Percentiles rank a stretch among this genome's conserved stretches.
phyloP scores from a whole-genome alignment of 176 grass and related monocot species.

The Aegilops bicornis region DNA sequence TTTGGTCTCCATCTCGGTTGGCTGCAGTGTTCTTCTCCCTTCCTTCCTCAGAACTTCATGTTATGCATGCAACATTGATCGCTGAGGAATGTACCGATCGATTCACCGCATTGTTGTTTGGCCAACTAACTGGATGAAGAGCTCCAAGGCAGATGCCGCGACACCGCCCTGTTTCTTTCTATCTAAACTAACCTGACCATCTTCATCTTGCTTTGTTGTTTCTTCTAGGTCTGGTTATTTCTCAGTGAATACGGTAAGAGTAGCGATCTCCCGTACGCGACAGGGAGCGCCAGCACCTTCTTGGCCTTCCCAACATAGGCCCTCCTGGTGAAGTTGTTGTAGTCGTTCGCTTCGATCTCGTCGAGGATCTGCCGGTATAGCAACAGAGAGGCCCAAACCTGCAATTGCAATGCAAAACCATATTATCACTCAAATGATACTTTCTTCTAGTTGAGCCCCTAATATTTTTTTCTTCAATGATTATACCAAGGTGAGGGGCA shows the following conservation, averaged over 20 bases:
- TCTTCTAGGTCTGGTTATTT: conserved; percentile 18
- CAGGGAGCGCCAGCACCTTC: conserved; percentile 70
- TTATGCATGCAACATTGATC: neutral
- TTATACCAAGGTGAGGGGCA: too few species aligned
- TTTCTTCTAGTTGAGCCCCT: neutral
- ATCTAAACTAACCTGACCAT: conserved; percentile 36
- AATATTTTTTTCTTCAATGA: too few species aligned
- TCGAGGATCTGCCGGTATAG: conserved; percentile 87
- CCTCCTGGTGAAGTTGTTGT: conserved; percentile 89
- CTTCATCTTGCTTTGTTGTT: neutral
- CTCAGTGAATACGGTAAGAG: conserved; percentile 44
- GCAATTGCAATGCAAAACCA: neutral
- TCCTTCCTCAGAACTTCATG: neutral
- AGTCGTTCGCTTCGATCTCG: conserved; percentile 94
- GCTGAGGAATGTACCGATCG: neutral
- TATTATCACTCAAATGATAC: neutral
- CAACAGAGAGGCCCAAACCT: conserved; percentile 89
- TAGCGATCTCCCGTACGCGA: conserved; percentile 71
- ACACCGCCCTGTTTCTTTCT: conserved; percentile 17
- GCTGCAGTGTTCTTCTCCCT: neutral
- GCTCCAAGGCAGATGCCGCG: neutral
- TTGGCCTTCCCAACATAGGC: conserved; percentile 89
- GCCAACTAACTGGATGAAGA: neutral
- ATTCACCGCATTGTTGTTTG: neutral
- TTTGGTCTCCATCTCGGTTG: neutral